These are phyloP conservation scores for Coemansia sp. DNA, from an alignment of 192 early-diverging fungal species.

Conservation along the genomic window DNA sequence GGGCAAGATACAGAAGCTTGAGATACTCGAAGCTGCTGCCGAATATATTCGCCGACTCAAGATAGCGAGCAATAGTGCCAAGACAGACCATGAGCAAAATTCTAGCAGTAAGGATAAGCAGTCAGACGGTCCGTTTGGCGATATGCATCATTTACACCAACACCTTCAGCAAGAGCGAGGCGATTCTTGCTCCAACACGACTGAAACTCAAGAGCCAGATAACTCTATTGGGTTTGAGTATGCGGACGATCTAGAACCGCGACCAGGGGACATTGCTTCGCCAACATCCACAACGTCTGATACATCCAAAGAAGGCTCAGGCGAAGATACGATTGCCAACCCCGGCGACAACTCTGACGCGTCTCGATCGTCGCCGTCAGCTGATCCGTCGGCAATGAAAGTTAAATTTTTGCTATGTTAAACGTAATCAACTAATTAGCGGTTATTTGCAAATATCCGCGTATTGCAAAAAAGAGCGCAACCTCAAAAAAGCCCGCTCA, in stretches of 20 bases:
- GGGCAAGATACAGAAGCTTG: slow-evolving; percentile 54
- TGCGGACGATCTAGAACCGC: slow-evolving; percentile 8
- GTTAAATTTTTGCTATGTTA: slow-evolving; percentile 40
- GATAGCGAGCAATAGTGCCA: not conserved
- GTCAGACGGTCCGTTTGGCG: not conserved
- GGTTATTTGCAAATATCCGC: not conserved
- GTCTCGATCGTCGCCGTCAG: slow-evolving; percentile 2
- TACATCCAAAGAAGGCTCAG: slow-evolving; percentile 22
- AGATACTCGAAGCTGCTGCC: slow-evolving; percentile 52
- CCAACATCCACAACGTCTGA: slow-evolving; percentile 30
- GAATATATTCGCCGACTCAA: slow-evolving; percentile 48
- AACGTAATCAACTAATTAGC: not conserved
- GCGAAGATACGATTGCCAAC: slow-evolving; percentile 28
- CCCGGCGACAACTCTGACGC: not conserved
- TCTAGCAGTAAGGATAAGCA: not conserved
- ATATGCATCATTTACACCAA: not conserved
- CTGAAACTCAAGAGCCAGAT: not conserved
- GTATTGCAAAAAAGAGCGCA: not conserved
- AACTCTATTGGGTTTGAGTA: not conserved
- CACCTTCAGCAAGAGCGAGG: not conserved
- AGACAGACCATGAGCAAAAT: not conserved
- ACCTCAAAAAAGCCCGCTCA: too few species aligned
- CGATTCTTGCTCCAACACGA: slow-evolving; percentile 4
- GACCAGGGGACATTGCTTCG: slow-evolving; percentile 14
- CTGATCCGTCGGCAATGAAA: slow-evolving; percentile 48